Percentiles rank a stretch among this genome's conserved stretches.
Conservation (phyloP, 2,329 filamentous ascomycete species). For the Pseudogymnoascus sp. region DNA sequence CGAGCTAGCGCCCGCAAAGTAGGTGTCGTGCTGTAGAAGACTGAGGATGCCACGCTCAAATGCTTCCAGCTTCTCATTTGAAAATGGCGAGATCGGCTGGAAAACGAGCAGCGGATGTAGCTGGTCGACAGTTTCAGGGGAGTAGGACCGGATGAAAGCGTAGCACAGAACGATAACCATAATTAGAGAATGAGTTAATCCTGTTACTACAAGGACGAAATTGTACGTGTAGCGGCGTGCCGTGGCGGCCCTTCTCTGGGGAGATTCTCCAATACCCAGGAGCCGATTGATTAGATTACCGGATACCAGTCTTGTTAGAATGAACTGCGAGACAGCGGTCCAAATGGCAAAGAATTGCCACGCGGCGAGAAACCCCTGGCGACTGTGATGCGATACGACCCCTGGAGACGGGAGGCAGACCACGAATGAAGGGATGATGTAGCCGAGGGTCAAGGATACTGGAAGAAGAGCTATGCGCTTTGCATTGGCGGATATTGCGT, state of each 20-base stretch:
- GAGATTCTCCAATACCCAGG: not conserved
- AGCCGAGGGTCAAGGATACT: slow-evolving; percentile 34
- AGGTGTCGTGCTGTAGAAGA: not conserved
- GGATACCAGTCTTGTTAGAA: slow-evolving; percentile 14
- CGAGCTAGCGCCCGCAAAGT: not conserved
- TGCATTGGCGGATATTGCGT: not conserved
- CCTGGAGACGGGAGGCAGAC: slow-evolving; percentile 36
- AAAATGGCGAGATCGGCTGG: not conserved
- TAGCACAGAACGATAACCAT: not conserved
- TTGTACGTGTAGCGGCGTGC: not conserved
- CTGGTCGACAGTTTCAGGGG: not conserved
- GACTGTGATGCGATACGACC: slow-evolving; percentile 31
- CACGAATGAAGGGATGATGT: slow-evolving; percentile 35
- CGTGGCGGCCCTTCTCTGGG: not conserved
- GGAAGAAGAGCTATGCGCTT: slow-evolving; percentile 27
- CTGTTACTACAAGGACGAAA: not conserved
- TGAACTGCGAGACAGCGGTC: slow-evolving; percentile 33
- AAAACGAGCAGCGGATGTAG: not conserved
- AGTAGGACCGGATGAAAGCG: not conserved
- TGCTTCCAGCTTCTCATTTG: not conserved
- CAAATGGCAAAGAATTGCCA: slow-evolving; percentile 45
- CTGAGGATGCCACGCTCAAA: not conserved
- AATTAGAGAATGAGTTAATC: not conserved
- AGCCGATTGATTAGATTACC: not conserved
- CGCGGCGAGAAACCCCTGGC: slow-evolving; percentile 39